Percentiles rank a stretch among this genome's conserved stretches.
phyloP scores from a whole-genome alignment of 768 basidiomycete genomes.

The Pholiota microspora region DNA sequence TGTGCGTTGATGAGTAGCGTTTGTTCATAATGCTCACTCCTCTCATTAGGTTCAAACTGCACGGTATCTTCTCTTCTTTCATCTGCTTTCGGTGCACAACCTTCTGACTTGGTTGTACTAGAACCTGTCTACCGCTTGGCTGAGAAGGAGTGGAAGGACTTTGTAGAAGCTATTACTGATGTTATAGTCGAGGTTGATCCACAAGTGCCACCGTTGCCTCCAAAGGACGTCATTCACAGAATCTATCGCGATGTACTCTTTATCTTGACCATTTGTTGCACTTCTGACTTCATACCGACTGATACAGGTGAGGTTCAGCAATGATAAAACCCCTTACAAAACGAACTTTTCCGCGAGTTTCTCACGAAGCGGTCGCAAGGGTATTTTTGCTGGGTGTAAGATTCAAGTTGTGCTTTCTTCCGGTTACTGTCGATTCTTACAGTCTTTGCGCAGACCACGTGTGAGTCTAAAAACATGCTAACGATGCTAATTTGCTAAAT shows the following conservation, averaged over 20 bases:
- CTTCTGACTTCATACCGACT: background rate
- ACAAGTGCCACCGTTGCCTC: slow-evolving; percentile 84
- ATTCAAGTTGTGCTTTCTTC: slow-evolving; percentile 13
- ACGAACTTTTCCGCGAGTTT: slow-evolving; percentile 76
- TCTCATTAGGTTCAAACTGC: slow-evolving; percentile 72
- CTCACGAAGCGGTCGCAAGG: slow-evolving; percentile 87
- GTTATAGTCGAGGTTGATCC: slow-evolving; percentile 70
- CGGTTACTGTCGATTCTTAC: background rate
- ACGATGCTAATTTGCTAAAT: too few species aligned
- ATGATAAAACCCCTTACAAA: slow-evolving; percentile 97
- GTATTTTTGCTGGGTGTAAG: slow-evolving; percentile 85
- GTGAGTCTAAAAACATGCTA: too few species aligned
- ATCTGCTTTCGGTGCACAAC: background rate
- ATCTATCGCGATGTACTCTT: slow-evolving; percentile 88
- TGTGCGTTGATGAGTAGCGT: slow-evolving; percentile 6
- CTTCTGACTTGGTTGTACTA: slow-evolving; percentile 20
- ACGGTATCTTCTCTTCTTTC: slow-evolving; percentile 44
- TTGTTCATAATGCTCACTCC: background rate
- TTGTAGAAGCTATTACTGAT: slow-evolving; percentile 70
- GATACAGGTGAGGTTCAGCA: slow-evolving; percentile 78
- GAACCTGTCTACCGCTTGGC: slow-evolving; percentile 80
- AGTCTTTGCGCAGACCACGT: slow-evolving; percentile 51
- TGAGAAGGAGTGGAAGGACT: slow-evolving; percentile 88
- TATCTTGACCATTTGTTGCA: too few species aligned
- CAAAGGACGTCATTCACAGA: slow-evolving; percentile 88